Conservation (phyloP, 2,329 filamentous ascomycete species). For the Claviceps citrina region DNA sequence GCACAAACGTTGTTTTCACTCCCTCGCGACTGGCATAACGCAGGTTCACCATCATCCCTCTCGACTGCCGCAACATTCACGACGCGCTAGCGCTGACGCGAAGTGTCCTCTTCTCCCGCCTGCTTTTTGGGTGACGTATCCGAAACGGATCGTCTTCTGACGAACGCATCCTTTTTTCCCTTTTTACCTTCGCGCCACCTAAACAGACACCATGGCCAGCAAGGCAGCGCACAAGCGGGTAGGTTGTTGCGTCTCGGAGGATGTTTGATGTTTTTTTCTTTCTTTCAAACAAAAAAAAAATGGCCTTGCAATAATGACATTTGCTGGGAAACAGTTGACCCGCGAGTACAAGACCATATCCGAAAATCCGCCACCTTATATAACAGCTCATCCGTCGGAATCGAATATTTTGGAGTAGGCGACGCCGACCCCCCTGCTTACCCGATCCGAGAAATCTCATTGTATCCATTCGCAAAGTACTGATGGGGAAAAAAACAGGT, state of each 20-base stretch:
- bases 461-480: too few species aligned
- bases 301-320: conserved; percentile 10
- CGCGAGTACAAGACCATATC: conserved; percentile 48
- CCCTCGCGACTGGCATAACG: background rate
- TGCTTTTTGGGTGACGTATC: conserved; percentile 12
- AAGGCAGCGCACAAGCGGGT: conserved; percentile 59
- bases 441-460: conserved; percentile 4
- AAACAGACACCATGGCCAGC: conserved; percentile 43
- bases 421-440: too few species aligned
- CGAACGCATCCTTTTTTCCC: too few species aligned
- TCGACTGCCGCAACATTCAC: background rate
- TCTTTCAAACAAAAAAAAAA: too few species aligned
- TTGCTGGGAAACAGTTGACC: conserved; percentile 35
- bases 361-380: conserved; percentile 73
- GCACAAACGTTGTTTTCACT: background rate
- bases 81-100: conserved; percentile 1
- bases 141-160: background rate
- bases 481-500: conserved; percentile 32
- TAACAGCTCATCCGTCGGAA: conserved; percentile 77
- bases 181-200: background rate
- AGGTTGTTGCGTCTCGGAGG: conserved; percentile 17
- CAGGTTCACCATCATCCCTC: too few species aligned
- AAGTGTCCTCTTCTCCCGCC: background rate
- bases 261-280: background rate
- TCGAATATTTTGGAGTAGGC: conserved; percentile 72